Conservation (phyloP, 306 rosid species). For the Prunus mira region DNA sequence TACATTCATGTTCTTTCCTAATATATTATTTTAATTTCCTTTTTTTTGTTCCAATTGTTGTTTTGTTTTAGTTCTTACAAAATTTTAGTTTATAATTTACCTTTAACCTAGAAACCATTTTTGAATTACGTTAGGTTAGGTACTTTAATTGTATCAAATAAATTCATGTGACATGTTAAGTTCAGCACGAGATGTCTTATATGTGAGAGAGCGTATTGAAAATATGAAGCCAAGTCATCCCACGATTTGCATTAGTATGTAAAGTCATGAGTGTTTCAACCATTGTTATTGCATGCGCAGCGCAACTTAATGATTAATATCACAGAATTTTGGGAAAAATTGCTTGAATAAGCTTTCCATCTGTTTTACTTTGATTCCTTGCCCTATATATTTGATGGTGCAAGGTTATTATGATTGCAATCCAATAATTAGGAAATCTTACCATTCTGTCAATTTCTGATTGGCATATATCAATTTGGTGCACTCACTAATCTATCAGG, state of each 20-base stretch:
- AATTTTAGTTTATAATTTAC: no score
- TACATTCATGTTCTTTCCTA: background rate
- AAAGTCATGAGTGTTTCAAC: no score
- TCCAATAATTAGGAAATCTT: background rate
- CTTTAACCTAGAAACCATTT: background rate
- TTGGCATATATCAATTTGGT: background rate
- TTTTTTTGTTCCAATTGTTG: no score
- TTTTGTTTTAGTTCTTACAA: no score
- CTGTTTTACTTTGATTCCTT: slow-evolving; percentile 1
- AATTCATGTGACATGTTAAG: no score
- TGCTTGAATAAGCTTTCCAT: background rate
- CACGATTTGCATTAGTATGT: no score
- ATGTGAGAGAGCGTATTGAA: no score
- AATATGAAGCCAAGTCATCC: no score
- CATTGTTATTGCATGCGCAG: background rate
- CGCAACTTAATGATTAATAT: background rate
- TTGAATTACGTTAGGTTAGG: no score
- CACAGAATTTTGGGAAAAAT: background rate
- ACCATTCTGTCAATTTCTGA: background rate
- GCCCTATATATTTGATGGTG: background rate
- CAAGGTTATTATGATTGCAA: background rate
- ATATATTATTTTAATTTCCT: no score
- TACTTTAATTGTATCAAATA: no score
- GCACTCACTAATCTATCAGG: background rate
- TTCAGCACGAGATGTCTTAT: no score